Base-by-base conservation (phyloP, 1,139 yeast genomes). In the Debaryomycetaceae sp. region DNA sequence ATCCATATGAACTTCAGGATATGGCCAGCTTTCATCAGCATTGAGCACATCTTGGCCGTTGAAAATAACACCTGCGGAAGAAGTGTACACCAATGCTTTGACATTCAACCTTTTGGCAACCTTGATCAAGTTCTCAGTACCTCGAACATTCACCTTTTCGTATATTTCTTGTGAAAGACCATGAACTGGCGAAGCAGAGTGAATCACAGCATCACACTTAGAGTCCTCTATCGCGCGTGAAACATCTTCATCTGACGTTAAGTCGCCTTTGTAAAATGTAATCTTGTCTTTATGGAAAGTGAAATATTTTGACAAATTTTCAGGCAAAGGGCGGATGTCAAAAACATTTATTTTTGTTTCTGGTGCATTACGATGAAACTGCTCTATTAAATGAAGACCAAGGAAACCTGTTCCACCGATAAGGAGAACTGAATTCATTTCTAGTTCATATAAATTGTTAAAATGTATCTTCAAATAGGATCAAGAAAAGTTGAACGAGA, bases 31-130 rank as follows among this genome's bases (percentile, higher is more conserved):
- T 65, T 94, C 99, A 61, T 92, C 92, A 1, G 94, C 98, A 59
- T 94, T 92, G 52, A 79, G 79, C 37, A 92, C 75, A 56, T 92
- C 96, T 44, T 79, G 85, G 13, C 99, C 99, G 58, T 92, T 86
- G 70, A 92, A 94, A 31, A 91, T 86, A 18, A 92, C 98, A 48
- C 98, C 98, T 0, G 98, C 98, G 1, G 97, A 88, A 0, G 98
- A 89, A 0, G 99, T 94, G 64, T 91, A 92, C 1, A 94, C 95
- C 38, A 94, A 70, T 0, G 92, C 94, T 42, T 75, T 75, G 3
- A 85, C 73, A 18, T 61, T 56, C 37, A 68, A 52, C 35, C 65
- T 67, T 56, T 81, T 75, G 19, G 91, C 81, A 33, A 84, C 86
- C 33, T 77, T 68, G 34, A 92, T 66, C 31, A 92, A 75, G 49